Evolutionary conservation across 2,329 filamentous ascomycete species (phyloP), one percentile per base, ranked within the genome.

Genomic region (Fusarium citri): DNA sequence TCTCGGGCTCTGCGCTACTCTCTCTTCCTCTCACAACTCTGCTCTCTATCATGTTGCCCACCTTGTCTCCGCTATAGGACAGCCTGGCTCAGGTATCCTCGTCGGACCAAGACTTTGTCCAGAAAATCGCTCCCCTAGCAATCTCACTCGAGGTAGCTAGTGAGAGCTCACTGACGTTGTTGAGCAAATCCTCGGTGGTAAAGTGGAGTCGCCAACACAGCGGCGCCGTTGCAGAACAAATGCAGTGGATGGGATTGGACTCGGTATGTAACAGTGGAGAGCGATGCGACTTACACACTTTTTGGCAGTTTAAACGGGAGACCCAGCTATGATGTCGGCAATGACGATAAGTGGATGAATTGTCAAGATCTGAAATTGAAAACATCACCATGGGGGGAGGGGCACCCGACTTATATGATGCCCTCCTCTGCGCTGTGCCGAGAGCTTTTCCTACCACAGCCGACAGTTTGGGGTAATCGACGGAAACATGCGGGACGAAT

Each of bases 401-500:
- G 72, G 68, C 56, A 59, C 59, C 49, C 48, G 49, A 60, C 56
- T 73, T 74, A 73, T 74, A 73, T 69, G 50, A 63, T 74, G 45
- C 45, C 55, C 46, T 76, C 66, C 68, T 71, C 72, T 72, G 71
- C 76, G 68, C 75, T 72, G 72, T 76, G 68, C 75, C 76, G 76
- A 72, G 71, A 70, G 43, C 58, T 63, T 64, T 72, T 76, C 76
- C 73, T 77, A 57, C 68, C 66, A 64, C 74, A 76, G 74, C 74
- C 76, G 76, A 78, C 55, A 42, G 55, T 55, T 75, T 60, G 66
- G 72, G 55, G 59, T 57, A 45, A 41, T 59, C 41, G 28, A 74
- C 76, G 76, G 76, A 74, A 78, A 78, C 74, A 77, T 78, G 74
- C 76, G 76, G 76, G 73, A 78, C 65, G 64, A 59, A 28, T 56